Evolutionary conservation across 148 eudicot species (phyloP), one percentile per base, ranked within the genome.

Genomic region (Nepenthes mirabilis): DNA sequence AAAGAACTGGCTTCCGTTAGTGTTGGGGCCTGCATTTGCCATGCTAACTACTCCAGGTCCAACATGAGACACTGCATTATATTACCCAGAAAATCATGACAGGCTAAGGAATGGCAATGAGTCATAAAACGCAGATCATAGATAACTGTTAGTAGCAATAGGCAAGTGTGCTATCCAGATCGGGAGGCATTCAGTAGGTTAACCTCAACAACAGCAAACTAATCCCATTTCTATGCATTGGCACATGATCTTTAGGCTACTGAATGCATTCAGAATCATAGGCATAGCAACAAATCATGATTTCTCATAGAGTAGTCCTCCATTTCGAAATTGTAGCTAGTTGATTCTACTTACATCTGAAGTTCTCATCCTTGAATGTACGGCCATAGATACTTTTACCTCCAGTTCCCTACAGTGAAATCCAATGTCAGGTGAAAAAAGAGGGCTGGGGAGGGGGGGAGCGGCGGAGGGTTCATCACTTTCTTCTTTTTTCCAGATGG

Each of bases 1-100:
- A 56, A 93, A 93, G 72, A 93, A 93, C 70, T 88, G 98, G 70
- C 96, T 93, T 34, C 95, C 98, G 58, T 93, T 88, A 72, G 95
- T 93, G 65, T 93, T 83, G 70, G 98, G 96, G 50, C 94, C 96
- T 49, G 94, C 96, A 83, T 91, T 91, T 73, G 95, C 97, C 97
- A 88, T 91, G 85, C 98, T 91, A 66, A 91, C 75, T 61, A 83
- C 74, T 78, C 96, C 98, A 62, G 98, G 91, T 80, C 96, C 95
- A 68, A 69, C 65, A 60, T 88, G 96, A 71, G 65, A 12, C 74
- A 88, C 96, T 93, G 80, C 72, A 78, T 63, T 47, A 49, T n/a
- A 6, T 49, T 48, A 49, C 52, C 52, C 6, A 49, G 52, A 6
- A 45, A 11, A 49, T 49, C 52, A 49, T 23, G 23, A 49, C 12